Percentiles rank a stretch among this genome's conserved stretches.
phyloP scores from a whole-genome alignment of 2,329 filamentous ascomycete genomes.

The Teratosphaeria destructans region DNA sequence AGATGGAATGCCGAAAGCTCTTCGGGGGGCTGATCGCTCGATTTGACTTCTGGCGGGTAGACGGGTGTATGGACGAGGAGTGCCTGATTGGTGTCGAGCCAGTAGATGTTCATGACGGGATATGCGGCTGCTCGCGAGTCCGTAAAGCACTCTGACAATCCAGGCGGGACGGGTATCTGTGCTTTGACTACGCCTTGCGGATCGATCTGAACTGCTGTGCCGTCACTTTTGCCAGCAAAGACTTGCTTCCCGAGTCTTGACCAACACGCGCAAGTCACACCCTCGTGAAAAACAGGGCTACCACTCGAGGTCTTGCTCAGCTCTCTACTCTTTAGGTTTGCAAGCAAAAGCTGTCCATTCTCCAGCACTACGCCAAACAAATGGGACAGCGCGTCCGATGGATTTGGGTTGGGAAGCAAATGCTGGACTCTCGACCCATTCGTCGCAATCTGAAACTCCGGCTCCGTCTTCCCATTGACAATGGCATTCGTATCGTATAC shows the following conservation, averaged over 20 bases:
- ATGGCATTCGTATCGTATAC: conserved; percentile 69
- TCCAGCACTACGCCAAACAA: conserved; percentile 71
- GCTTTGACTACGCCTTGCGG: conserved; percentile 68
- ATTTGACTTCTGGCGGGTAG: conserved; percentile 1
- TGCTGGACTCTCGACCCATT: conserved; percentile 63
- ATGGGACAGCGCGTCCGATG: conserved; percentile 51
- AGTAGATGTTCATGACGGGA: conserved; percentile 51
- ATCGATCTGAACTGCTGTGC: conserved; percentile 72
- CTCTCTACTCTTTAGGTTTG: conserved; percentile 60
- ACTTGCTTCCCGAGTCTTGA: conserved; percentile 89
- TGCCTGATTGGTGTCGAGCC: conserved; percentile 62
- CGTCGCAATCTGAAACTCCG: conserved; percentile 66
- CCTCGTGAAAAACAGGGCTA: conserved; percentile 51
- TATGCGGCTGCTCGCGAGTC: conserved; percentile 16
- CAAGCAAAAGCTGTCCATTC: conserved; percentile 72
- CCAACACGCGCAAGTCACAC: conserved; percentile 81
- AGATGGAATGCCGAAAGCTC: conserved; percentile 65
- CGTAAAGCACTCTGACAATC: conserved; percentile 39
- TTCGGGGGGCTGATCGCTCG: conserved; percentile 3
- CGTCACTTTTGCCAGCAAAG: conserved; percentile 73
- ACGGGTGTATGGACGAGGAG: conserved; percentile 65
- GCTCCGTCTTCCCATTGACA: conserved; percentile 53
- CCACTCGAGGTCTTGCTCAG: conserved; percentile 52
- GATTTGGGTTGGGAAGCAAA: conserved; percentile 68
- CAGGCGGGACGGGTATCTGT: conserved; percentile 66